Base-by-base conservation (phyloP, 805 yeast species). In the Sugiyamaella chiloensis region DNA sequence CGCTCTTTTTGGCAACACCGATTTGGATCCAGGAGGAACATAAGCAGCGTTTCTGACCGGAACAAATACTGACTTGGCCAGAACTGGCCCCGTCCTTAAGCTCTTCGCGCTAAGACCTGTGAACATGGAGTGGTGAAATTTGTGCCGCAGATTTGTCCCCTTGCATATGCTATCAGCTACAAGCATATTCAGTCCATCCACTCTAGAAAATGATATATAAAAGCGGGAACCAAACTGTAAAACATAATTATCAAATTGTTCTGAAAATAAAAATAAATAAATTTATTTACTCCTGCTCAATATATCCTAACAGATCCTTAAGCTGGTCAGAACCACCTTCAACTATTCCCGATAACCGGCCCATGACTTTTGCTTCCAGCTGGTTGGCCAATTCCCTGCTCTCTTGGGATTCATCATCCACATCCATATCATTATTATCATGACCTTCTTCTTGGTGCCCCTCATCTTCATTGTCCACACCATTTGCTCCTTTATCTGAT, bases 241-340 rank as follows among this genome's bases (percentile, higher is more conserved):
- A n/a, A n/a, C n/a, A n/a, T n/a, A n/a, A n/a, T n/a, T n/a, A n/a
- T n/a, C n/a, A n/a, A n/a, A n/a, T n/a, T n/a, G n/a, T n/a, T n/a
- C n/a, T n/a, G n/a, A n/a, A n/a, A n/a, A n/a, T n/a, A n/a, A n/a
- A n/a, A n/a, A n/a, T n/a, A n/a, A n/a, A n/a, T n/a, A n/a, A n/a
- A n/a, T n/a, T n/a, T n/a, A n/a, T n/a, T n/a, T n/a, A n/a, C n/a
- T 54, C 57, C 2, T 57, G 60, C 39, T 46, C 40, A 8, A 44
- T 14, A 32, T 40, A 37, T 7, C 51, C 47, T 24, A 40, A 35
- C 14, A 37, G 44, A 14, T 35, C 48, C 24, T 44, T 32, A n/a
- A 44, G 48, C 6, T 20, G 24, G 5, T 42, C 47, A 19, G 42
- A 29, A 23, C 46, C 51, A n/a, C 36, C 53, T 7, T 34, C 39